Conservation (phyloP, 2,329 filamentous ascomycete genomes). For the Xylariaceae sp. region DNA sequence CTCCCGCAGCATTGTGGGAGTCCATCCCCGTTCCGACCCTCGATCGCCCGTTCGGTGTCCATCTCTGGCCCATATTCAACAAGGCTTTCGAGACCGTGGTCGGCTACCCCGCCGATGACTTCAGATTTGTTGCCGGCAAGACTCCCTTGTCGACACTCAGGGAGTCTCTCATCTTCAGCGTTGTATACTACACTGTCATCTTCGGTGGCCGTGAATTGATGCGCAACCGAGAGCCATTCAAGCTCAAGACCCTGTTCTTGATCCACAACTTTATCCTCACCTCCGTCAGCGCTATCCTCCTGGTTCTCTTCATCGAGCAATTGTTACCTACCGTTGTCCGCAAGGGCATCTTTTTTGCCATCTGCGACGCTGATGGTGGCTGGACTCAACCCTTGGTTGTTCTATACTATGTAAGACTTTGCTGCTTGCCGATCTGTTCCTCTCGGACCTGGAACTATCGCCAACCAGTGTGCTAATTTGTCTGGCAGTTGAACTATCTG, state of each 20-base stretch:
- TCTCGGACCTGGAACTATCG: slow-evolving; percentile 2
- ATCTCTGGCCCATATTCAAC: slow-evolving; percentile 92
- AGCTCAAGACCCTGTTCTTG: slow-evolving; percentile 87
- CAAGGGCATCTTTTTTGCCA: slow-evolving; percentile 82
- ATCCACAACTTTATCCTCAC: slow-evolving; percentile 97
- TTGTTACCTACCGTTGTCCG: slow-evolving; percentile 78
- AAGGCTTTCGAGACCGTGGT: slow-evolving; percentile 73
- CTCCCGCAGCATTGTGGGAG: slow-evolving; percentile 48
- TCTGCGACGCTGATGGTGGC: slow-evolving; percentile 78
- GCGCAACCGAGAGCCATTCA: slow-evolving; percentile 80
- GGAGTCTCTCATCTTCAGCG: slow-evolving; percentile 75
- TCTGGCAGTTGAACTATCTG: slow-evolving; percentile 82
- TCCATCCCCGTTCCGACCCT: slow-evolving; percentile 71
- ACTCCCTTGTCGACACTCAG: slow-evolving; percentile 90
- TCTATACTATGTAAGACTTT: slow-evolving; percentile 81
- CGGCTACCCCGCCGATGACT: slow-evolving; percentile 83
- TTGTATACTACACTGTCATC: slow-evolving; percentile 89
- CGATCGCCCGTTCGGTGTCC: slow-evolving; percentile 87
- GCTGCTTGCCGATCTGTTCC: neutral
- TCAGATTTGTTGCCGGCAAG: slow-evolving; percentile 75
- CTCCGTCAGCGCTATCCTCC: slow-evolving; percentile 72
- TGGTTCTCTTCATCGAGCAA: slow-evolving; percentile 88
- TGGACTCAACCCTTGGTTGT: slow-evolving; percentile 94
- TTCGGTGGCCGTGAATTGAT: slow-evolving; percentile 91
- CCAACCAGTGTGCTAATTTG: slow-evolving; percentile 37